These are phyloP conservation scores for Ophiocordyceps camponoti-saundersi DNA, from an alignment of 2,329 filamentous ascomycete genomes.

Conservation along the genomic window DNA sequence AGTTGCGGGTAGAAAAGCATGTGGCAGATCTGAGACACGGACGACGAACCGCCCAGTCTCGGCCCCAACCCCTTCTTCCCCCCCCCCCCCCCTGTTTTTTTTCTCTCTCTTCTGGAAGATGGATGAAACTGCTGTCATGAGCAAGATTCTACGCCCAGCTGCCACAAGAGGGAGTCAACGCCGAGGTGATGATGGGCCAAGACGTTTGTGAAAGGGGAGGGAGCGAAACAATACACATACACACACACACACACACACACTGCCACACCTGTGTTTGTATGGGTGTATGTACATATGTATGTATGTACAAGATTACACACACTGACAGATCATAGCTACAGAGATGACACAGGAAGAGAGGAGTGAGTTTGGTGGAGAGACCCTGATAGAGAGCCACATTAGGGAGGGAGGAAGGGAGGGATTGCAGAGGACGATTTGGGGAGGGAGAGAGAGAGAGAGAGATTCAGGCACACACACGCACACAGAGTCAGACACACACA, in stretches of 20 bases:
- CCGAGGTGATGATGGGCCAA: not conserved
- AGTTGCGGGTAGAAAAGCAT: not conserved
- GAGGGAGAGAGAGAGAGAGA: not conserved
- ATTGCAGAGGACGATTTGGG: not conserved
- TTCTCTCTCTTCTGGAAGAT: not conserved
- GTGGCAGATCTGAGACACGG: not conserved
- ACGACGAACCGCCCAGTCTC: not conserved
- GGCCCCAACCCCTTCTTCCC: not conserved
- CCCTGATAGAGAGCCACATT: not conserved
- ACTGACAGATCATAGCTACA: no score
- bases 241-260: not conserved
- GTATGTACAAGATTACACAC: no score
- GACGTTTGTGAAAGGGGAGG: not conserved
- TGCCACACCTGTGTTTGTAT: no score
- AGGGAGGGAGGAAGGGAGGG: not conserved
- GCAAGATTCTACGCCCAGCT: not conserved
- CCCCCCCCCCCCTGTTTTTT: not conserved
- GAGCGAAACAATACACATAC: not conserved
- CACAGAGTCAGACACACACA: not conserved
- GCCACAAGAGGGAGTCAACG: not conserved
- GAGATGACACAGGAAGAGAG: no score
- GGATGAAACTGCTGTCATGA: not conserved
- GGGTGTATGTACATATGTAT: no score
- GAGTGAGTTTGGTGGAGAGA: no score
- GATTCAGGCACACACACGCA: not conserved